Evolutionary conservation across 2,329 filamentous ascomycete species (phyloP).

Genomic region (Sporothrix sp.): DNA sequence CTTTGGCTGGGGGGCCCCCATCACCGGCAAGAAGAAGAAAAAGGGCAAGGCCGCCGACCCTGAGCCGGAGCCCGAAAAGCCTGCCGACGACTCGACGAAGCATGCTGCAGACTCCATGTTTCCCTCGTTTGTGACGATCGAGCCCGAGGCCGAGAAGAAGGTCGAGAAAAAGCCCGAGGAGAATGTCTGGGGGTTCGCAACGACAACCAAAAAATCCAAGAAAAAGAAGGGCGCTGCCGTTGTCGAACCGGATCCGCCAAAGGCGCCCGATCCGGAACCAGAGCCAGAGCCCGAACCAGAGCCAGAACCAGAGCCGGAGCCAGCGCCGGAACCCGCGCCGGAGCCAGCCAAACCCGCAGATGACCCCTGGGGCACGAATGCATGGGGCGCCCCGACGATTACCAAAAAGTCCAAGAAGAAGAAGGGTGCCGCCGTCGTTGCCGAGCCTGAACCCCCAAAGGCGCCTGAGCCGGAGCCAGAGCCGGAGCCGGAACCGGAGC

Average conservation of each 20-base stretch:
- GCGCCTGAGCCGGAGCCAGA: too few relatives aligned
- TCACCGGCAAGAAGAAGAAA: conserved; percentile 22
- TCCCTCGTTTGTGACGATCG: conserved; percentile 27
- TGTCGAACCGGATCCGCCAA: conserved; percentile 1
- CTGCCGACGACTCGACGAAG: conserved; percentile 10
- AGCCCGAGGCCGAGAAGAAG: conserved; percentile 22
- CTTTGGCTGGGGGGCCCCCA: conserved; percentile 22
- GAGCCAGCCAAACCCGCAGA: too few relatives aligned
- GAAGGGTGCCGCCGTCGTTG: conserved; percentile 9
- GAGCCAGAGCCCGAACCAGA: conserved; percentile 5
- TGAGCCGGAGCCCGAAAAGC: conserved; percentile 4
- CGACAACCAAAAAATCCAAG: conserved; percentile 20
- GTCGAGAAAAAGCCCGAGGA: conserved; percentile 10
- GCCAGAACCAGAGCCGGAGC: too few relatives aligned
- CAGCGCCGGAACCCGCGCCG: too few relatives aligned
- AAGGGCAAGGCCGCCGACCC: conserved; percentile 6
- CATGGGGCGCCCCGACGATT: too few relatives aligned
- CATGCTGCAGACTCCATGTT: conserved; percentile 22
- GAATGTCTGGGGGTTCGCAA: conserved; percentile 19
- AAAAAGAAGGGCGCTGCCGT: conserved; percentile 19
- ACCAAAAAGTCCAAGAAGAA: conserved; percentile 33
- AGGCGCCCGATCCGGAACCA: not conserved
- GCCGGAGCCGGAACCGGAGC: too few relatives aligned
- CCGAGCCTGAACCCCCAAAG: conserved; percentile 7
- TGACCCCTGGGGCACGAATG: conserved; percentile 7